Evolutionary conservation across 2,329 filamentous ascomycete species (phyloP).

Genomic region (Pseudogymnoascus sp.): DNA sequence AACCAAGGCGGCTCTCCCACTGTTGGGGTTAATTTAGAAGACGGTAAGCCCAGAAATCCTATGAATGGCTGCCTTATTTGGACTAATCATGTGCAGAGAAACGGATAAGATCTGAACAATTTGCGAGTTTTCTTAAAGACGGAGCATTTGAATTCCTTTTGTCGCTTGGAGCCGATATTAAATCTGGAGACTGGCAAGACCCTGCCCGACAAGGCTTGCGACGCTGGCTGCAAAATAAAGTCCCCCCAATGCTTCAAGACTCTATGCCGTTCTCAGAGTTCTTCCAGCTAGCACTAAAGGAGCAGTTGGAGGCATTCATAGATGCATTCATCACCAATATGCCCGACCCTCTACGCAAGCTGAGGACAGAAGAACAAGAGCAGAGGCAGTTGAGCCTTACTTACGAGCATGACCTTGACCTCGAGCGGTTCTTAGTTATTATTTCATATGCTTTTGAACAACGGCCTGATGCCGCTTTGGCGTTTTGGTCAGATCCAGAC

Average conservation of each 20-base stretch:
- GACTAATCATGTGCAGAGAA: constrained; percentile 44
- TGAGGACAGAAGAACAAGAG: constrained; percentile 85
- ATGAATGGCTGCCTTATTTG: not conserved
- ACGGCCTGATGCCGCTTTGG: constrained; percentile 72
- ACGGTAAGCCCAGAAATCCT: constrained; percentile 33
- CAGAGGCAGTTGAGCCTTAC: constrained; percentile 62
- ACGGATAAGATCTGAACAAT: constrained; percentile 62
- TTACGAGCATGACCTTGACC: constrained; percentile 61
- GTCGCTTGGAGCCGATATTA: constrained; percentile 73
- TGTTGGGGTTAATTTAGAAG: constrained; percentile 55
- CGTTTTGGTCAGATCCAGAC: constrained; percentile 88
- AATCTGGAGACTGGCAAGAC: constrained; percentile 77
- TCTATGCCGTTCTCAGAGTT: constrained; percentile 60
- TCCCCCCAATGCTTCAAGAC: constrained; percentile 60
- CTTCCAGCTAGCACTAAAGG: constrained; percentile 67
- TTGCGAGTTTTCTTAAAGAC: constrained; percentile 72
- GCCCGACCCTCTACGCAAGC: constrained; percentile 78
- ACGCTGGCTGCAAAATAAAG: constrained; percentile 74
- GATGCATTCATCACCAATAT: constrained; percentile 94
- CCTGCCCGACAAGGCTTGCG: constrained; percentile 76
- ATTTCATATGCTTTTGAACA: constrained; percentile 88
- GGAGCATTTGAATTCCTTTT: constrained; percentile 90
- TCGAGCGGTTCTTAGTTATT: constrained; percentile 86
- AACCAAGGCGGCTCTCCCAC: constrained; percentile 51
- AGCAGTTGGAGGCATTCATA: constrained; percentile 76